Base-by-base conservation (phyloP, 2,329 filamentous ascomycete species). In the Aspergillus sp. region DNA sequence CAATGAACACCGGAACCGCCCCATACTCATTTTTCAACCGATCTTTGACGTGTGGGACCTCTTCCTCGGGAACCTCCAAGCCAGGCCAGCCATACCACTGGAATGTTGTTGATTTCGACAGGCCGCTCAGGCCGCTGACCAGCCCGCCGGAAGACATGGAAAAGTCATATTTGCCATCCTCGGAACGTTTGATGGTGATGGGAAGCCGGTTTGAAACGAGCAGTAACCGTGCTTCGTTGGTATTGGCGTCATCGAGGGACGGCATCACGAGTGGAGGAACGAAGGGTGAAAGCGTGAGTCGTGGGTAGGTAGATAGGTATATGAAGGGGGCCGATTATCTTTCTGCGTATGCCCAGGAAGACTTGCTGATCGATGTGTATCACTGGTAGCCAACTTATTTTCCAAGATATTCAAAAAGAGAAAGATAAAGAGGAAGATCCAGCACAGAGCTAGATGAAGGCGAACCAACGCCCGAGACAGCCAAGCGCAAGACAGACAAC, bases 51-150 rank as follows among this genome's bases (percentile, higher is more conserved):
- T 78, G 76, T 2, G 78, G 75, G 39, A 87, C 79, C 68, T 97
- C 91, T 46, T 82, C 79, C 53, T 94, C 87, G 35, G 91, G 91
- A 4, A 97, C 82, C 68, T 97, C 88, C 42, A 95, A 73, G 34
- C 93, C 93, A 1, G 93, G 90, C 91, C 93, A 97, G 57, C 93
- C 93, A 70, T 97, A 97, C 93, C 93, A 98, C 68, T 93, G 87
- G 70, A 97, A 97, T 57, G 84, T 91, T 28, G 88, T 95, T 30
- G 88, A 86, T 71, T 96, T 96, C 59, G 87, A 85, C 48, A 97
- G 73, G 28, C 93, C 93, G 56, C 88, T 94, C 51, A 98, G 76
- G 19, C 93, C 93, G 43, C 88, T 95, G 60, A 97, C 93, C 36
- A 98, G 80, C 36, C 93, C 93, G 48, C 93, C 93, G 2, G 93